A percentile compares a stretch with the other conserved stretches of the same genome.
These are phyloP conservation scores for Neocallimastix lanati DNA, from an alignment of 192 early-diverging fungal genomes.

Conservation along the genomic window DNA sequence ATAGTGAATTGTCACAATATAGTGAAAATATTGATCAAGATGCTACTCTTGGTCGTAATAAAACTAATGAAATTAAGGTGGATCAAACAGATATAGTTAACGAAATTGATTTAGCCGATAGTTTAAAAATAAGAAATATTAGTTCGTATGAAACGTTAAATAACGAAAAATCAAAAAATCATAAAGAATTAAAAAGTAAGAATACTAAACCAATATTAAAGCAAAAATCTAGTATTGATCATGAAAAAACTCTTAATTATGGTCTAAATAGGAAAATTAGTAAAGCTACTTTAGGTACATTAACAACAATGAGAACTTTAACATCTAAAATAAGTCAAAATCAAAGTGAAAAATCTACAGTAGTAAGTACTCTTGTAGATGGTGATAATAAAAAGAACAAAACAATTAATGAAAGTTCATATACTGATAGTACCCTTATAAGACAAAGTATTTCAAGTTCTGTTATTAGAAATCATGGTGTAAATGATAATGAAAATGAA, in stretches of 20 bases:
- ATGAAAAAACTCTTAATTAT: background rate
- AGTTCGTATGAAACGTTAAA: no score
- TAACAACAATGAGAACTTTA: background rate
- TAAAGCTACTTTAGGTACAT: background rate
- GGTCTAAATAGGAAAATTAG: background rate
- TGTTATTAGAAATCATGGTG: no score
- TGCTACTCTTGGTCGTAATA: no score
- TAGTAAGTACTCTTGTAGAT: background rate
- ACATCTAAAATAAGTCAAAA: background rate
- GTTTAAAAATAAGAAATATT: background rate
- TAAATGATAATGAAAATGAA: no score
- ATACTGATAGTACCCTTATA: no score
- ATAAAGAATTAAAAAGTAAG: background rate
- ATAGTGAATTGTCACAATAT: no score
- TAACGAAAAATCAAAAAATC: no score
- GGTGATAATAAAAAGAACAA: no score
- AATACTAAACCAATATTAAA: background rate
- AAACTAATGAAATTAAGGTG: no score
- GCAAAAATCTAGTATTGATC: background rate
- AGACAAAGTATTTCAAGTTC: no score
- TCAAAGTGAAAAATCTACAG: background rate
- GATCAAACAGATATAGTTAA: background rate
- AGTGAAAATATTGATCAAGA: no score
- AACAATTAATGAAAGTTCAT: no score
- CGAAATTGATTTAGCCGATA: background rate